phyloP scores from a whole-genome alignment of 164 flowering plant genomes.

The Chimonanthus praecox region DNA sequence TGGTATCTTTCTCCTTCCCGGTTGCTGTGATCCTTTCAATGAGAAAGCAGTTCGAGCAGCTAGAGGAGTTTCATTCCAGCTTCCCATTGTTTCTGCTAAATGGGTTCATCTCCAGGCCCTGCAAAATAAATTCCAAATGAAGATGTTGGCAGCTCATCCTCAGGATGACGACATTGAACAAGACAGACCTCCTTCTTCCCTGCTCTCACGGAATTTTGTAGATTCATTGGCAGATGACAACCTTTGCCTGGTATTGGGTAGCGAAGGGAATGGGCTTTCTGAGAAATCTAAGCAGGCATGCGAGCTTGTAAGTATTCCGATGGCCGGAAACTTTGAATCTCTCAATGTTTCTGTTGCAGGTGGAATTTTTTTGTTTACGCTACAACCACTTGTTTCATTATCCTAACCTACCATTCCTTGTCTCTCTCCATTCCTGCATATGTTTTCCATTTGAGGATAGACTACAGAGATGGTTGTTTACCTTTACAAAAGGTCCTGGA shows the following conservation, averaged over 20 bases:
- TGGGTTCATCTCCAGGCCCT: conserved; percentile 62
- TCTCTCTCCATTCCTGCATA: too few species aligned
- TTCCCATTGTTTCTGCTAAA: conserved; percentile 69
- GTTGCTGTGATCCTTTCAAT: conserved; percentile 95
- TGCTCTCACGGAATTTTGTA: conserved; percentile 39
- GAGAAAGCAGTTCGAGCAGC: conserved; percentile 86
- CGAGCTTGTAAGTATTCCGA: conserved; percentile 78
- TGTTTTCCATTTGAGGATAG: too few species aligned
- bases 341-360: conserved; percentile 97
- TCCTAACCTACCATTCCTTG: not conserved
- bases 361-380: conserved; percentile 81
- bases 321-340: conserved; percentile 81
- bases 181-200: conserved; percentile 20
- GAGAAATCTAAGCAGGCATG: conserved; percentile 42
- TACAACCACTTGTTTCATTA: conserved; percentile 20
- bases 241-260: conserved; percentile 73
- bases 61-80: conserved; percentile 87
- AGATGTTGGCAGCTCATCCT: conserved; percentile 79
- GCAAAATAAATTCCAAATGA: conserved; percentile 41
- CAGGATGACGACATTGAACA: conserved; percentile 8
- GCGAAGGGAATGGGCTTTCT: conserved; percentile 89
- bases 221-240: conserved; percentile 40
- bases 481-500: too few species aligned
- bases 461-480: too few species aligned
- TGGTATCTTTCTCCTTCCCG: conserved; percentile 82